Conservation (phyloP, 2,329 filamentous ascomycete species). For the Colletotrichum caudatum region DNA sequence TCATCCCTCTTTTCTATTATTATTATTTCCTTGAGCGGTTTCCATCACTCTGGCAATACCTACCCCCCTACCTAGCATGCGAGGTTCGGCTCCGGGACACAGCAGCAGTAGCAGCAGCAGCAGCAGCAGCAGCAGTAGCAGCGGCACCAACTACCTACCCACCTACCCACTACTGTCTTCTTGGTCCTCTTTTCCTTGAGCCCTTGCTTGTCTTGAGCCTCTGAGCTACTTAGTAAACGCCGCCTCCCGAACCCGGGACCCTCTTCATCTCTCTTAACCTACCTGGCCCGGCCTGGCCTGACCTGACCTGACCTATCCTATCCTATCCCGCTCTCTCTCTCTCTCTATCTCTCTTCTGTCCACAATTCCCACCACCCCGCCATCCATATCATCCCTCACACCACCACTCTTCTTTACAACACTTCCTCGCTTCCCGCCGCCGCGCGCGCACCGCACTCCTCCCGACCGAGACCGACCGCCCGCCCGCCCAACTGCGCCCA, state of each 20-base stretch:
- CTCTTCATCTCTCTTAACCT: constrained; percentile 1
- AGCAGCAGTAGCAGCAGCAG: neutral
- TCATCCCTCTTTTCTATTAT: no score
- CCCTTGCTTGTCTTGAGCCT: no score
- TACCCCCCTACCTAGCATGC: constrained; percentile 24
- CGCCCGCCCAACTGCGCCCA: constrained; percentile 7
- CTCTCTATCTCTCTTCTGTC: constrained; percentile 22
- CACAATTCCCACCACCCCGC: constrained; percentile 37
- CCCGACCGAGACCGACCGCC: neutral
- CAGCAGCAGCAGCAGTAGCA: no score
- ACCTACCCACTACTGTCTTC: neutral
- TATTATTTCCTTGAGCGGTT: constrained; percentile 1
- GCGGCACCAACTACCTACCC: no score
- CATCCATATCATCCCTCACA: constrained; percentile 23
- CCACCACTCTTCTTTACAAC: neutral
- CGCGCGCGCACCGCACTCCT: constrained; percentile 11
- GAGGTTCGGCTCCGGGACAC: constrained; percentile 37
- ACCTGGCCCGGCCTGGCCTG: neutral
- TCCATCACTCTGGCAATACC: constrained; percentile 15
- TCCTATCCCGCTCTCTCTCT: neutral
- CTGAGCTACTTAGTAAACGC: constrained; percentile 15
- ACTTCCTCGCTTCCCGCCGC: constrained; percentile 39
- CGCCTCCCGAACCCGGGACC: constrained; percentile 36
- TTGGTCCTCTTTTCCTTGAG: constrained; percentile 20
- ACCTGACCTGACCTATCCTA: neutral